These are phyloP conservation scores for Narthecium ossifragum DNA, from an alignment of 106 monocot species.

Conservation along the genomic window DNA sequence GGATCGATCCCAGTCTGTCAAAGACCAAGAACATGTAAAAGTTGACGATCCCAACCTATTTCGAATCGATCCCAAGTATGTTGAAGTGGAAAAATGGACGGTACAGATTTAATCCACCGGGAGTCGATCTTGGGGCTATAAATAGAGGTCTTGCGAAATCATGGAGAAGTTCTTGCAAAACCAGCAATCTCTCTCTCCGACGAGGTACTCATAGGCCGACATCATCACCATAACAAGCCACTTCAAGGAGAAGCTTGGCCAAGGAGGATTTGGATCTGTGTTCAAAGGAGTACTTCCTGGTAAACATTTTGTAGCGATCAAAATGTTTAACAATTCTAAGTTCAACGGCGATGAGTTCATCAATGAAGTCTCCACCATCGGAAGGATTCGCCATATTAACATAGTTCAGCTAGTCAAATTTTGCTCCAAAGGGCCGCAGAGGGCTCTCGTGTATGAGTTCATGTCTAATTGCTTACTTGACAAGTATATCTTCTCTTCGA, in stretches of 20 bases:
- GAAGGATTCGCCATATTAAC: conserved; percentile 43
- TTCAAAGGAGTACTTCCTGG: conserved; percentile 13
- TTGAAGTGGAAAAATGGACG: too few species aligned
- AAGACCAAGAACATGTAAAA: too few species aligned
- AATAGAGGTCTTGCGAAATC: too few species aligned
- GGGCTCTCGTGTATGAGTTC: conserved; percentile 41
- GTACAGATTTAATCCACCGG: too few species aligned
- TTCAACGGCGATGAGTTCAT: conserved; percentile 38
- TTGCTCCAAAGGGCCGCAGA: conserved; percentile 33
- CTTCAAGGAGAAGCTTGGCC: conserved; percentile 20
- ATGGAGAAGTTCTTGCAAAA: conserved; percentile 13
- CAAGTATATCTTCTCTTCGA: conserved; percentile 27
- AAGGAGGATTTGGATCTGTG: conserved; percentile 33
- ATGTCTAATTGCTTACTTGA: conserved; percentile 46
- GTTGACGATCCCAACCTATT: too few species aligned
- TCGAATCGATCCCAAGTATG: too few species aligned
- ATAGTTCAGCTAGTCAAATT: conserved; percentile 40
- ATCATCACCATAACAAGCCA: conserved; percentile 16
- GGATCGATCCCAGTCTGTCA: too few species aligned
- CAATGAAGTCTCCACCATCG: conserved; percentile 45
- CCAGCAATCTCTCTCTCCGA: conserved; percentile 12
- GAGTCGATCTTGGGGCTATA: too few species aligned
- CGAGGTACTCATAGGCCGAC: conserved; percentile 22
- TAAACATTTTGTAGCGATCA: conserved; percentile 9
- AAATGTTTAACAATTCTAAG: conserved; percentile 31